These are phyloP conservation scores for Fusarium lyarnte DNA, from an alignment of 2,329 filamentous ascomycete genomes.

Conservation along the genomic window DNA sequence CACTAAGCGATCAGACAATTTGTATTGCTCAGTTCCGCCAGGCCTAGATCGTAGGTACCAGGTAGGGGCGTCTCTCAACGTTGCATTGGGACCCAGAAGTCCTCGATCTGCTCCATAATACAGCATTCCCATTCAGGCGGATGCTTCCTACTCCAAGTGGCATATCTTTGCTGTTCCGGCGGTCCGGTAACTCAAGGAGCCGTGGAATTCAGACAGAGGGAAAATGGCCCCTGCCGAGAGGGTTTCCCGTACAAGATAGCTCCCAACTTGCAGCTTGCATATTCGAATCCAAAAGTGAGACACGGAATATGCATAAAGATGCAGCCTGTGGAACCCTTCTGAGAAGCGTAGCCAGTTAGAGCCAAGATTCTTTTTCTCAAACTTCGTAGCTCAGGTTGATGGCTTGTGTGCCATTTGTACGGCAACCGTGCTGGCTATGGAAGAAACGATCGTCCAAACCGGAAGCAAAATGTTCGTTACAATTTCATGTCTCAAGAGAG, in stretches of 20 bases:
- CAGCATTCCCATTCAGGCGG: neutral
- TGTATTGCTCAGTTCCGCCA: neutral
- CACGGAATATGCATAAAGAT: constrained; percentile 17
- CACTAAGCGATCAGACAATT: neutral
- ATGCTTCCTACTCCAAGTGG: neutral
- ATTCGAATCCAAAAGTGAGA: constrained; percentile 8
- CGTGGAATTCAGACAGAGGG: neutral
- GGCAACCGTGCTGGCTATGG: neutral
- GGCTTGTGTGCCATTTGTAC: neutral
- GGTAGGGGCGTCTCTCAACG: neutral
- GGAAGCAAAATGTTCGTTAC: neutral
- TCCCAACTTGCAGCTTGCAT: constrained; percentile 29
- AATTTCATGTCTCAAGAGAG: neutral
- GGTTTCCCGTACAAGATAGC: constrained; percentile 17
- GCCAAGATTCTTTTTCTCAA: neutral
- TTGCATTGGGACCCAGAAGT: constrained; percentile 11
- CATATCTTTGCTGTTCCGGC: constrained; percentile 6
- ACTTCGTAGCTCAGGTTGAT: neutral
- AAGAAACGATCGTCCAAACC: neutral
- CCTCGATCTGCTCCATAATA: neutral
- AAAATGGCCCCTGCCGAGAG: constrained; percentile 20
- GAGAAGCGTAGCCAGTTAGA: constrained; percentile 1
- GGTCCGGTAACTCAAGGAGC: constrained; percentile 15
- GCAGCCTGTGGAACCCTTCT: constrained; percentile 21
- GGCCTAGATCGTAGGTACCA: neutral